Conservation (phyloP, 352 stramenopile genomes). For the Plasmopara muralis region DNA sequence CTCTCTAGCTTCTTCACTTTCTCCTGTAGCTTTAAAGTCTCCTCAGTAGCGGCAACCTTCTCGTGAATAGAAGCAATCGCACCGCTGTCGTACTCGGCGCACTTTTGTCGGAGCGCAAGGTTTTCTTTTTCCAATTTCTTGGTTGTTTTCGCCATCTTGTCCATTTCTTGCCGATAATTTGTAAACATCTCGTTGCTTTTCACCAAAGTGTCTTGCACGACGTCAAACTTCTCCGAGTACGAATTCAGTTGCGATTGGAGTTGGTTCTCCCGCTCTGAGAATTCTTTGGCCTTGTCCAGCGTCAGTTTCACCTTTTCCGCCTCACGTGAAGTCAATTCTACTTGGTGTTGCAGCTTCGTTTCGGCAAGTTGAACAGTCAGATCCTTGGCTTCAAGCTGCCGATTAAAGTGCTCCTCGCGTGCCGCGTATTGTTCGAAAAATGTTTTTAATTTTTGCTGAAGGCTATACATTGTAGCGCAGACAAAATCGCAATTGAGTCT, state of each 20-base stretch:
- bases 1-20: constrained; percentile 82
- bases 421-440: constrained; percentile 78
- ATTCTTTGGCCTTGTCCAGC: constrained; percentile 78
- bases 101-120: constrained; percentile 69
- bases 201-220: constrained; percentile 75
- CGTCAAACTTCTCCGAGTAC: constrained; percentile 83
- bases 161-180: constrained; percentile 79
- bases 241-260: constrained; percentile 70
- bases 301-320: constrained; percentile 63
- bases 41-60: constrained; percentile 49
- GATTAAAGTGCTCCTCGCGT: constrained; percentile 78
- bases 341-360: constrained; percentile 73
- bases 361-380: constrained; percentile 73
- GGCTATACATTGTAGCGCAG: constrained; percentile 23
- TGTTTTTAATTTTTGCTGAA: constrained; percentile 78
- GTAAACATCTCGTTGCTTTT: constrained; percentile 86
- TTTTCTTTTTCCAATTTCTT: constrained; percentile 87
- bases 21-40: constrained; percentile 65
- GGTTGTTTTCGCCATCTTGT: constrained; percentile 85
- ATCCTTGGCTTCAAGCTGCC: constrained; percentile 79
- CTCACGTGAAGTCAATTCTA: constrained; percentile 65
- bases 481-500: no score
- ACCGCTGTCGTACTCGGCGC: constrained; percentile 65
- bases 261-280: constrained; percentile 66
- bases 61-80: constrained; percentile 75